A percentile compares a stretch with the other conserved stretches of the same genome.
Conservation (phyloP, 164 flowering plant species). For the Annona squamosa region DNA sequence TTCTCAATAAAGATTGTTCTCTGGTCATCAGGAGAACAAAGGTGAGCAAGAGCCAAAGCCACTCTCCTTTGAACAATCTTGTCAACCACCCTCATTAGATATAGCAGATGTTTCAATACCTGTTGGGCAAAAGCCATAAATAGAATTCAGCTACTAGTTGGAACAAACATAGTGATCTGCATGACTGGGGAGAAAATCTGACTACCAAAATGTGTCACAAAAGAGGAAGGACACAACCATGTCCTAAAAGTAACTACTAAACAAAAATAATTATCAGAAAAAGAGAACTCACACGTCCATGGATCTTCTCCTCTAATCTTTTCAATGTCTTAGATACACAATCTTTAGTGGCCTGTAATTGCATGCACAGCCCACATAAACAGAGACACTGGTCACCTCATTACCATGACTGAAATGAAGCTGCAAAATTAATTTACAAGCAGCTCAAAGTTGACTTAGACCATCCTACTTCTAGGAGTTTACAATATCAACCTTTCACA, state of each 20-base stretch:
- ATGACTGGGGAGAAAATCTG: neutral
- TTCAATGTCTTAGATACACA: conserved; percentile 96
- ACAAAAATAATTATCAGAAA: neutral
- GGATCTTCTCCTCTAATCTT: conserved; percentile 92
- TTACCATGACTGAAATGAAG: conserved; percentile 5
- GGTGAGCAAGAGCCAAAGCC: conserved; percentile 95
- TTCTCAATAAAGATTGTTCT: conserved; percentile 78
- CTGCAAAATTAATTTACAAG: neutral
- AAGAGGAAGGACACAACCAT: neutral
- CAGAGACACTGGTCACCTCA: neutral
- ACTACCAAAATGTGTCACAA: neutral
- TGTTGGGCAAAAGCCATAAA: conserved; percentile 16
- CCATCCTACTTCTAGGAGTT: neutral
- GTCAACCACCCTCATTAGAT: conserved; percentile 73
- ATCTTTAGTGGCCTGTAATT: conserved; percentile 82
- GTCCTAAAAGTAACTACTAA: neutral
- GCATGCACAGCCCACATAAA: conserved; percentile 1
- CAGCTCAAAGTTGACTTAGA: neutral
- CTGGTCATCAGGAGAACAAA: conserved; percentile 79
- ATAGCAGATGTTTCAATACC: conserved; percentile 79
- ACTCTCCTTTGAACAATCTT: conserved; percentile 71
- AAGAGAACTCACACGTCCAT: conserved; percentile 61
- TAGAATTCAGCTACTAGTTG: neutral
- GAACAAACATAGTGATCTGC: neutral
- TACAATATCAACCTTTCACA: neutral